Evolutionary conservation across 108 stramenopile genomes (phyloP).

Genomic region (Discostella stelligeroides): DNA sequence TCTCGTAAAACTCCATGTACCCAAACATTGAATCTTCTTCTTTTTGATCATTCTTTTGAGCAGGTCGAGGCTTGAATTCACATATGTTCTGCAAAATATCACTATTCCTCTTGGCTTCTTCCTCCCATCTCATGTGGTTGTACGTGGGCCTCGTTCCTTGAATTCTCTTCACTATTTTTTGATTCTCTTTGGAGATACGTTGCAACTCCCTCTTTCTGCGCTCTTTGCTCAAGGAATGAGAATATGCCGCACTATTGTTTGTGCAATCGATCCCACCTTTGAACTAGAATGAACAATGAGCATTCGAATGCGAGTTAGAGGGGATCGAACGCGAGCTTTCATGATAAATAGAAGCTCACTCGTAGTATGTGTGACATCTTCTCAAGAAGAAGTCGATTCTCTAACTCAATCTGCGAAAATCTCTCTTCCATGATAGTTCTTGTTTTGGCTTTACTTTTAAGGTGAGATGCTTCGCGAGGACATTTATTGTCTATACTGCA

Average conservation of each 20-base stretch:
- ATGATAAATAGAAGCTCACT: conserved; percentile 23
- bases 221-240: conserved; percentile 60
- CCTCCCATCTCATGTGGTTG: conserved; percentile 79
- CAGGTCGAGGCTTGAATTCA: conserved; percentile 55
- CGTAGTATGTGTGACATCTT: conserved; percentile 89
- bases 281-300: conserved; percentile 18
- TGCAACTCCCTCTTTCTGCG: conserved; percentile 78
- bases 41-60: conserved; percentile 5
- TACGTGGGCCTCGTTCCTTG: conserved; percentile 77
- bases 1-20: conserved; percentile 46
- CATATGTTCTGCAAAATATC: conserved; percentile 73
- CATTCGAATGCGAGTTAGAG: not conserved
- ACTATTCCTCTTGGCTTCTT: conserved; percentile 71
- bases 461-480: conserved; percentile 59
- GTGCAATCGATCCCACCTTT: conserved; percentile 69
- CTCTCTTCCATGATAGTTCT: conserved; percentile 80
- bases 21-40: conserved; percentile 51
- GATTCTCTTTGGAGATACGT: conserved; percentile 83
- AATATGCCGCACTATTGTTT: conserved; percentile 50
- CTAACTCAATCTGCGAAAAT: conserved; percentile 80
- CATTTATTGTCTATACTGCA: conserved; percentile 80
- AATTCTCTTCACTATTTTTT: conserved; percentile 58
- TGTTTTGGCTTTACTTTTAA: conserved; percentile 80
- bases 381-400: conserved; percentile 83
- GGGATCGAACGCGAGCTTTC: not conserved